Evolutionary conservation across 257 asterid species (phyloP).

Genomic region (Ehretia macrophylla): DNA sequence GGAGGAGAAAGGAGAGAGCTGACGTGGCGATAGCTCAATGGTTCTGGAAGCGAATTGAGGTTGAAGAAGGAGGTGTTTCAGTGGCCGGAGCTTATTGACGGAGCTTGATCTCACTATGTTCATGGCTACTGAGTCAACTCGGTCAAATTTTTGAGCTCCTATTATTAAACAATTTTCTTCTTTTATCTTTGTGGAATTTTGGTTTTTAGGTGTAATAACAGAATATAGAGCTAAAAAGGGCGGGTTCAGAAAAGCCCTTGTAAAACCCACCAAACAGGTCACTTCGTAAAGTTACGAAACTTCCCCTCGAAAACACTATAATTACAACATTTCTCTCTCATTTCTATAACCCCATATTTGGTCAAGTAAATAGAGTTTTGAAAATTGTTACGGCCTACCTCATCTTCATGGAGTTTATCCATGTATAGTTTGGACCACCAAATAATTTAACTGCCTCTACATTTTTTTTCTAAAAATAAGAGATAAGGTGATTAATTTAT

Average conservation of each 20-base stretch:
- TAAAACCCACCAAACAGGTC: constrained; percentile 15
- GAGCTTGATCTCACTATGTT: constrained; percentile 42
- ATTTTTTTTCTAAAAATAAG: too few species aligned
- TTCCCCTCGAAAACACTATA: not conserved
- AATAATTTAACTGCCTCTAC: too few species aligned
- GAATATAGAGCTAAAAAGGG: too few species aligned
- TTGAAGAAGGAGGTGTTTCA: constrained; percentile 30
- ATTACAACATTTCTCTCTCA: too few species aligned
- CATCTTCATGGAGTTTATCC: too few species aligned
- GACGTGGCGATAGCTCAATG: constrained; percentile 19
- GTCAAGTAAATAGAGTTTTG: too few species aligned
- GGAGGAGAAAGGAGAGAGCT: constrained; percentile 27
- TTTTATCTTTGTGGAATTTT: not conserved
- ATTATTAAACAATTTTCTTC: too few species aligned
- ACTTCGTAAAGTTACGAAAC: not conserved
- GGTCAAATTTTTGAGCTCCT: not conserved
- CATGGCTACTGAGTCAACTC: constrained; percentile 24
- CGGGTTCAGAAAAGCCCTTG: constrained; percentile 15
- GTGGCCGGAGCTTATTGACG: constrained; percentile 35
- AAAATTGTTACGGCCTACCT: too few species aligned
- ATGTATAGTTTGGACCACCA: too few species aligned
- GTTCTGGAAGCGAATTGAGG: constrained; percentile 11
- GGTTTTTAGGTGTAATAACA: not conserved
- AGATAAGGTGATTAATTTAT: too few species aligned
- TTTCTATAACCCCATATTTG: too few species aligned